Conservation (phyloP, 306 rosid species). For the Sechiopsis laciniata region DNA sequence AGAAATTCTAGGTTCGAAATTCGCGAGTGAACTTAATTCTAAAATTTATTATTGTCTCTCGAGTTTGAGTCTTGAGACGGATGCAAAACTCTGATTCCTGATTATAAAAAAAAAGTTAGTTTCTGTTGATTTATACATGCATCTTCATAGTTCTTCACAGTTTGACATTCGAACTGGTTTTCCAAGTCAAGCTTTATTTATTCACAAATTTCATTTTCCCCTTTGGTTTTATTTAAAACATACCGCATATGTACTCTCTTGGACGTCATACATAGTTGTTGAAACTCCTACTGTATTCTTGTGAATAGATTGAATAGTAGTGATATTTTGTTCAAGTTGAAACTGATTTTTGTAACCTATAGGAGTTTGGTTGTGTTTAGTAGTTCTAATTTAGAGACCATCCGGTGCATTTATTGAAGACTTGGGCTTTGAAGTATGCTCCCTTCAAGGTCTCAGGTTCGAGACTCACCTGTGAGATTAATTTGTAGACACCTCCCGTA, state of each 20-base stretch:
- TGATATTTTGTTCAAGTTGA: slow-evolving; percentile 2
- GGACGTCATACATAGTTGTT: not conserved
- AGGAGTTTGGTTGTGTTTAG: not conserved
- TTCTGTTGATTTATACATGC: not conserved
- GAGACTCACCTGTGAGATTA: too few species aligned
- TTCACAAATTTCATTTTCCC: slow-evolving; percentile 2
- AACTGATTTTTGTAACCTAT: not conserved
- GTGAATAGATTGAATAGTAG: not conserved
- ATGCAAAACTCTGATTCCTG: too few species aligned
- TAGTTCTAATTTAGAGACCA: too few species aligned
- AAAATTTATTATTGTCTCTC: too few species aligned
- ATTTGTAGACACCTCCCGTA: too few species aligned
- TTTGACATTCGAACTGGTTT: not conserved
- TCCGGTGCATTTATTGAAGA: too few species aligned
- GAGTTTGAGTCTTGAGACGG: too few species aligned
- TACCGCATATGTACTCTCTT: not conserved
- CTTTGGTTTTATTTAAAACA: not conserved
- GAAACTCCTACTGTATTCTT: not conserved
- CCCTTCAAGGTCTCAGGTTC: too few species aligned
- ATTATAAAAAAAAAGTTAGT: not conserved
- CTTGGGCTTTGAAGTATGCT: too few species aligned
- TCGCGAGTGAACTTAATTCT: too few species aligned
- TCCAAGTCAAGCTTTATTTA: not conserved
- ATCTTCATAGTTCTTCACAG: not conserved
- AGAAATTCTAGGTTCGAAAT: too few species aligned